Evolutionary conservation across 2,329 filamentous ascomycete species (phyloP).

Genomic region (Tolypocladium nubicola): DNA sequence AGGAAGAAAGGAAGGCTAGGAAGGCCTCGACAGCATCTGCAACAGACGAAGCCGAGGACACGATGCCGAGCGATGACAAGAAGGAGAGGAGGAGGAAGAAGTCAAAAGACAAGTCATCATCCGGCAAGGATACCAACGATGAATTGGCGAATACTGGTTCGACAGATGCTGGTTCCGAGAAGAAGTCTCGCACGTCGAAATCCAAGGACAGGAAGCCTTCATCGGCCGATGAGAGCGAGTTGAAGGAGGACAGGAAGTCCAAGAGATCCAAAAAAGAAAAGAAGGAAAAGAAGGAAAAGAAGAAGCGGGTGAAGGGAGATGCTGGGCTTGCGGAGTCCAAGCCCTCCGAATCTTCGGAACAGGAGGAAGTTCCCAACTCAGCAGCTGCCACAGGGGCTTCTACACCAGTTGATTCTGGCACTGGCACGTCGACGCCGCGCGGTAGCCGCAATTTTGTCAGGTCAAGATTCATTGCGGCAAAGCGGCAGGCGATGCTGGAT

Average conservation of each 20-base stretch:
- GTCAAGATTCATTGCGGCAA: conserved; percentile 78
- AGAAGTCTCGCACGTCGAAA: conserved; percentile 3
- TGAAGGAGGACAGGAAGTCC: conserved; percentile 17
- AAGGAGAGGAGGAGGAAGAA: conserved; percentile 22
- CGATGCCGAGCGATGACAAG: conserved; percentile 7
- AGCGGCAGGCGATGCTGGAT: conserved; percentile 74
- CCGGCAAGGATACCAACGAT: conserved; percentile 2
- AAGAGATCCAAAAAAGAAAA: conserved; percentile 28
- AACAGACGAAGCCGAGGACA: conserved; percentile 8
- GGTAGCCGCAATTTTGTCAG: conserved; percentile 61
- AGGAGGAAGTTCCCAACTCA: conserved; percentile 10
- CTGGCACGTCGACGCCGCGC: conserved; percentile 34
- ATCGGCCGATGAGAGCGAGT: conserved; percentile 1
- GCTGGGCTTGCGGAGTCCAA: conserved; percentile 12
- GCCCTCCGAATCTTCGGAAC: conserved; percentile 1
- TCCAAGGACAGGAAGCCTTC: conserved; percentile 9
- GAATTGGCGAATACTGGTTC: conserved; percentile 11
- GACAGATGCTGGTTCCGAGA: conserved; percentile 8
- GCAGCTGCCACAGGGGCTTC: conserved; percentile 23
- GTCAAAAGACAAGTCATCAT: conserved; percentile 22
- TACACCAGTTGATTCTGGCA: conserved; percentile 28
- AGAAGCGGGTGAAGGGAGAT: conserved; percentile 33
- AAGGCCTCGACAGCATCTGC: conserved; percentile 4
- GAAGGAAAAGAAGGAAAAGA: conserved; percentile 33
- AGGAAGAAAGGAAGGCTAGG: conserved; percentile 25